Conservation (phyloP, 2,329 filamentous ascomycete species). For the Exophiala calicioides region DNA sequence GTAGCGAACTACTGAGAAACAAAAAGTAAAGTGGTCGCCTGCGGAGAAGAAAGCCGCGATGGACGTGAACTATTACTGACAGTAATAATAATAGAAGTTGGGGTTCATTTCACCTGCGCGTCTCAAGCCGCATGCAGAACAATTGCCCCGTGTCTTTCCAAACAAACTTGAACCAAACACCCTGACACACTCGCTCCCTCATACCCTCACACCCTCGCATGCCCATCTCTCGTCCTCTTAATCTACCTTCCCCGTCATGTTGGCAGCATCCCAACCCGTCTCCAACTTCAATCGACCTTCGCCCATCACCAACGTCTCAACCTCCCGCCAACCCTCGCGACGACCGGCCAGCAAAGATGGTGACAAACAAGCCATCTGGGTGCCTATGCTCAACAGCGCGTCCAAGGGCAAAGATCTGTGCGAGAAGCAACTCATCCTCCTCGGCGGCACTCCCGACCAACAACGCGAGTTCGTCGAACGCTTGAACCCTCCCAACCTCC, state of each 20-base stretch:
- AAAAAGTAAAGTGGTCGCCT: background rate
- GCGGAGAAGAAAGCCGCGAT: conserved; percentile 11
- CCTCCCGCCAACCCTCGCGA: conserved; percentile 39
- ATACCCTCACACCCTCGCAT: no score
- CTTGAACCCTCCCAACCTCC: conserved; percentile 44
- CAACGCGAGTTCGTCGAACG: conserved; percentile 80
- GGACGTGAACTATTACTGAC: no score
- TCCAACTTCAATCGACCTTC: conserved; percentile 12
- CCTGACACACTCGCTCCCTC: no score
- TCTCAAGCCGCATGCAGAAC: no score
- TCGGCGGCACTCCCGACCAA: conserved; percentile 82
- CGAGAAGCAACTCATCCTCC: conserved; percentile 85
- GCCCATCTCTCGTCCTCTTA: background rate
- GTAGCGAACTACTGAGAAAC: background rate
- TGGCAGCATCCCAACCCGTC: conserved; percentile 19
- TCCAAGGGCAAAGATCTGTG: conserved; percentile 86
- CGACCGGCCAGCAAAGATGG: conserved; percentile 57
- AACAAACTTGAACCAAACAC: no score
- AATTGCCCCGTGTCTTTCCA: no score
- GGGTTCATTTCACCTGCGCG: conserved; percentile 3
- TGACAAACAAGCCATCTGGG: conserved; percentile 86
- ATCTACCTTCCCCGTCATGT: conserved; percentile 10
- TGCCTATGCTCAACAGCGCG: conserved; percentile 85
- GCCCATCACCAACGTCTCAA: background rate
- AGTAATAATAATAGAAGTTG: no score